Evolutionary conservation across 768 basidiomycete genomes (phyloP).

Genomic region (Steccherinum ochraceum): DNA sequence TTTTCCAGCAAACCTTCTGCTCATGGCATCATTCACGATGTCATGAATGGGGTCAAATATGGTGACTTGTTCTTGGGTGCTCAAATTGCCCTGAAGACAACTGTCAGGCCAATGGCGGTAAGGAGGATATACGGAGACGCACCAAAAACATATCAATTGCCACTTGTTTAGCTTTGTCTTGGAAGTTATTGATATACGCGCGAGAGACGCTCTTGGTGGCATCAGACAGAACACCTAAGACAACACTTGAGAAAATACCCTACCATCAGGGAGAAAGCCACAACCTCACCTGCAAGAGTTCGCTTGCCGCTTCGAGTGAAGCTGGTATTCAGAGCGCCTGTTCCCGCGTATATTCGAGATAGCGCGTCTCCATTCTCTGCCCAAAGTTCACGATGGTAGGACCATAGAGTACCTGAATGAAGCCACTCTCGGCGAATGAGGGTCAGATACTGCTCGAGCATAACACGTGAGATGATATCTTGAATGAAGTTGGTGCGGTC

Average conservation of each 20-base stretch:
- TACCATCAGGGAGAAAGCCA: background rate
- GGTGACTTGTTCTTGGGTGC: conserved; percentile 77
- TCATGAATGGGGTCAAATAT: conserved; percentile 95
- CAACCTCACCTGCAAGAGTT: conserved; percentile 67
- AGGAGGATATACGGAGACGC: background rate
- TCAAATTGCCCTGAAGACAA: conserved; percentile 76
- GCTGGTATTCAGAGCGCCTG: conserved; percentile 90
- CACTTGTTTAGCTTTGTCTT: conserved; percentile 88
- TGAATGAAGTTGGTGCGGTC: conserved; percentile 98
- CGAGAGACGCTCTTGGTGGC: conserved; percentile 95
- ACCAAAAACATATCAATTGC: conserved; percentile 97
- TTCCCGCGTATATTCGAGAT: conserved; percentile 91
- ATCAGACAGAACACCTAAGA: conserved; percentile 80
- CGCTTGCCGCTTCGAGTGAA: conserved; percentile 94
- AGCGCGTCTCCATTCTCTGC: conserved; percentile 95
- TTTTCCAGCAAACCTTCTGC: conserved; percentile 45
- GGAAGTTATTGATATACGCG: conserved; percentile 97
- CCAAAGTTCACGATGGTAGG: conserved; percentile 89
- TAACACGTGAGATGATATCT: conserved; percentile 82
- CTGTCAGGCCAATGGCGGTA: conserved; percentile 1
- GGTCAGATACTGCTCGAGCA: conserved; percentile 75
- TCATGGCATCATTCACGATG: conserved; percentile 65
- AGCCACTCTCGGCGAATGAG: conserved; percentile 77
- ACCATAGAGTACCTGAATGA: conserved; percentile 66
- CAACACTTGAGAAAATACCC: conserved; percentile 4